Percentiles rank a stretch among this genome's conserved stretches.
These are phyloP conservation scores for Cutaneotrichosporon cavernicola DNA, from an alignment of 1,284 basidiomycete genomes.

Conservation along the genomic window DNA sequence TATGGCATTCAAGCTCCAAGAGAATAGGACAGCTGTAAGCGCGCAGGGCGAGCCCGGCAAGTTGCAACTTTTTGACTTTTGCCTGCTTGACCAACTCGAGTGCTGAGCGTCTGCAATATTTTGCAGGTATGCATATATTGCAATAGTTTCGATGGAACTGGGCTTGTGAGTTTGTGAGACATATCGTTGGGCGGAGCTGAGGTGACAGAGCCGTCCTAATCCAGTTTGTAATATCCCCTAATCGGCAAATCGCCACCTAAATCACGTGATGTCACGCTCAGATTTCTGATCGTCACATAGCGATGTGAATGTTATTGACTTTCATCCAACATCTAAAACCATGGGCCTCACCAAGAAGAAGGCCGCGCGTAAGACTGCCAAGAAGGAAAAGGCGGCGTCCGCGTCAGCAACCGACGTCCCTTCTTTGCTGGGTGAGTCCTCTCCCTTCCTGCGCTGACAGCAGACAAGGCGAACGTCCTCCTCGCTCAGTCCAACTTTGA, in stretches of 20 bases:
- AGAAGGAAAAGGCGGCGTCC: constrained; percentile 11
- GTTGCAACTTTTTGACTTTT: constrained; percentile 45
- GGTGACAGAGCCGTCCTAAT: background rate
- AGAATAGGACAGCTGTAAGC: constrained; percentile 48
- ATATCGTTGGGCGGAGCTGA: background rate
- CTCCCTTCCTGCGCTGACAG: background rate
- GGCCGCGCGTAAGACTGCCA: constrained; percentile 12
- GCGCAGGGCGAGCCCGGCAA: constrained; percentile 49
- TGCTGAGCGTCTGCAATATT: background rate
- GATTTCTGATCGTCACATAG: background rate
- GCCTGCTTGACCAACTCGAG: background rate
- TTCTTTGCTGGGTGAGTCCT: constrained; percentile 31
- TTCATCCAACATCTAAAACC: background rate
- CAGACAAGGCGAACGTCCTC: constrained; percentile 63
- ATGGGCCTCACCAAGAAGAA: constrained; percentile 28
- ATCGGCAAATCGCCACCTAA: background rate
- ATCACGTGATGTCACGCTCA: constrained; percentile 8
- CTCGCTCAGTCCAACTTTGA: constrained; percentile 81
- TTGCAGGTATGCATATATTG: background rate
- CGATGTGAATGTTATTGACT: background rate
- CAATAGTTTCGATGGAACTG: background rate
- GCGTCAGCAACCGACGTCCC: constrained; percentile 26
- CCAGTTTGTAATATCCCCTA: background rate
- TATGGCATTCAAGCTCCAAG: constrained; percentile 49
- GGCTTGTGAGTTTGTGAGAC: background rate